These are phyloP conservation scores for Alternaria infectoria DNA, from an alignment of 2,329 filamentous ascomycete genomes.

Conservation along the genomic window DNA sequence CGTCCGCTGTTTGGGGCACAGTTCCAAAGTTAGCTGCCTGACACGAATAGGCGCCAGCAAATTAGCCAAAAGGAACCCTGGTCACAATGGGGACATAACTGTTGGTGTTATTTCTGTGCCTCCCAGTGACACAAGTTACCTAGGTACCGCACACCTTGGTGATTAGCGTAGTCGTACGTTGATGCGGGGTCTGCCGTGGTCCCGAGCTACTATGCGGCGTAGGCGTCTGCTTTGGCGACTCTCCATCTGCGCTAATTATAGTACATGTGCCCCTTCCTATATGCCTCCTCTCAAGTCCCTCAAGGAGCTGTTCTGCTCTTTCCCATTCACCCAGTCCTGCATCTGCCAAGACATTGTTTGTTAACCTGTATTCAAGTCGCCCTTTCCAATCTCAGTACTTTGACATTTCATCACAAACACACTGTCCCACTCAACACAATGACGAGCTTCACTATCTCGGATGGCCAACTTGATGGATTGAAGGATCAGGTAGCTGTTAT, in stretches of 20 bases:
- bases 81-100: background rate
- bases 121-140: background rate
- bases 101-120: background rate
- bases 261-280: background rate
- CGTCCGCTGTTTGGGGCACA: background rate
- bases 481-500: conserved; percentile 61
- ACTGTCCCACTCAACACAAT: conserved; percentile 10
- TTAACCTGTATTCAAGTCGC: background rate
- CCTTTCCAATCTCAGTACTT: background rate
- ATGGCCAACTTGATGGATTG: conserved; percentile 52
- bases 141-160: background rate
- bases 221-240: background rate
- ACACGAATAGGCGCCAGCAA: background rate
- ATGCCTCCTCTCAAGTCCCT: no score
- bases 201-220: background rate
- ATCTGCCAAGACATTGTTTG: background rate
- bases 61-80: background rate
- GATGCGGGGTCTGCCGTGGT: background rate
- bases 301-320: background rate
- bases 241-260: background rate
- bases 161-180: background rate
- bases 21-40: background rate
- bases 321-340: no score
- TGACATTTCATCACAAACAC: background rate
- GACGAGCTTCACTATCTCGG: conserved; percentile 54